Conservation (phyloP, 192 early-diverging fungal genomes). For the Backusella morwellensis region DNA sequence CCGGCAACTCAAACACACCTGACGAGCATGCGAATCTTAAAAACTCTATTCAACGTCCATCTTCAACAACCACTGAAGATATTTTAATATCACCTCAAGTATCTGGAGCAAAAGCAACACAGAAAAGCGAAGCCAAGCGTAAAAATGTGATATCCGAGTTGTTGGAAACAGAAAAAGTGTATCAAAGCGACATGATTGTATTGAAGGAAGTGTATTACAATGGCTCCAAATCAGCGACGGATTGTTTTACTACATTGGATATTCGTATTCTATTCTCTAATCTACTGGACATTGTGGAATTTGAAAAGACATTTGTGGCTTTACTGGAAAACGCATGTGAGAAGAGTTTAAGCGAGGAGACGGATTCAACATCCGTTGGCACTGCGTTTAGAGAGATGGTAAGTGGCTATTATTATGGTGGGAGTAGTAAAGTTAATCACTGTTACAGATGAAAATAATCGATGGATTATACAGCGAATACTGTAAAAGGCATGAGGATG, state of each 20-base stretch:
- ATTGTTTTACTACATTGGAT: constrained; percentile 38
- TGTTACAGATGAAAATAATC: not conserved
- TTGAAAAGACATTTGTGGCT: constrained; percentile 58
- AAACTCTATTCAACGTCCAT: not conserved
- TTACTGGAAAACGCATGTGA: constrained; percentile 57
- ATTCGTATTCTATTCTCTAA: constrained; percentile 74
- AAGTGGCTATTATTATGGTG: constrained; percentile 16
- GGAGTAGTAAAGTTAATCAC: not conserved
- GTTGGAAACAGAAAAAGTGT: constrained; percentile 70
- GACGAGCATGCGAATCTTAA: not conserved
- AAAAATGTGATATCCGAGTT: constrained; percentile 78
- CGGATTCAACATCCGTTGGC: constrained; percentile 28
- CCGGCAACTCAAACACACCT: not conserved
- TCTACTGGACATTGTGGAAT: constrained; percentile 67
- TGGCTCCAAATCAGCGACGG: constrained; percentile 12
- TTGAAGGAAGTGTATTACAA: constrained; percentile 66
- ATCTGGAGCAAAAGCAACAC: not conserved
- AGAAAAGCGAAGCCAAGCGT: not conserved
- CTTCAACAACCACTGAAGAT: not conserved
- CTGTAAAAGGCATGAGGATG: constrained; percentile 71
- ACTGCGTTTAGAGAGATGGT: constrained; percentile 53
- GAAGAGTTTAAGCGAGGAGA: not conserved
- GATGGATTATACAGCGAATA: constrained; percentile 58
- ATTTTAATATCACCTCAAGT: not conserved
- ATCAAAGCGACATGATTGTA: constrained; percentile 70